Evolutionary conservation across 352 stramenopile species (phyloP).

Genomic region (Globisporangium camurandrum): DNA sequence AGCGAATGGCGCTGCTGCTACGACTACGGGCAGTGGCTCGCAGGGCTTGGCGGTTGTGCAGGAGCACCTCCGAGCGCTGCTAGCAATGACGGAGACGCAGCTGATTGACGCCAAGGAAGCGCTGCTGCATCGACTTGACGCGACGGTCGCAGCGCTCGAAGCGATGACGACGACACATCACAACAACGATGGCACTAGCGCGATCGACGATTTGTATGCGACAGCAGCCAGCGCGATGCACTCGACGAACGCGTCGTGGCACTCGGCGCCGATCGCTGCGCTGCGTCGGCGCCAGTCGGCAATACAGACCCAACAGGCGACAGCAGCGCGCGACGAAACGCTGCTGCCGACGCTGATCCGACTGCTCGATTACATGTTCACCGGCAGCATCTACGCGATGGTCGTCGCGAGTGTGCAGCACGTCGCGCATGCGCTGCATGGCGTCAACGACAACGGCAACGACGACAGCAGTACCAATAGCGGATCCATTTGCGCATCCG

Average conservation of each 20-base stretch:
- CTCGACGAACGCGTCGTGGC: conserved; percentile 46
- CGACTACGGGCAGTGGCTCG: too few species aligned
- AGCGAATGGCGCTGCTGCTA: neutral
- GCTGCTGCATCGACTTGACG: conserved; percentile 35
- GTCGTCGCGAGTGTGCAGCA: conserved; percentile 31
- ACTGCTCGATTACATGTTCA: conserved; percentile 67
- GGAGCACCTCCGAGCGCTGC: conserved; percentile 36
- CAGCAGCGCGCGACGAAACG: conserved; percentile 33
- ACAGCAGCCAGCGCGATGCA: conserved; percentile 35
- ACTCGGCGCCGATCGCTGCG: conserved; percentile 44
- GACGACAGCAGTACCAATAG: conserved; percentile 35
- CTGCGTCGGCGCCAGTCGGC: conserved; percentile 25
- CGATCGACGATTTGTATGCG: conserved; percentile 43
- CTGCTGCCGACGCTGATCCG: conserved; percentile 45
- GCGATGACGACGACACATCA: conserved; percentile 23
- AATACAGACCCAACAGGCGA: conserved; percentile 30
- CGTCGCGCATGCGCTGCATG: conserved; percentile 22
- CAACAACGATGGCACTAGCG: conserved; percentile 26
- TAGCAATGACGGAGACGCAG: conserved; percentile 36
- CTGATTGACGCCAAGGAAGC: conserved; percentile 63
- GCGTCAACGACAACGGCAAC: conserved; percentile 22
- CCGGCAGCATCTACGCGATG: conserved; percentile 62
- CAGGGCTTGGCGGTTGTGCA: conserved; percentile 28
- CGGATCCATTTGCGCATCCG: conserved; percentile 38
- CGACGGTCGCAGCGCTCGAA: conserved; percentile 42